phyloP scores from a whole-genome alignment of 768 basidiomycete species.

The Sarcodon sp. region DNA sequence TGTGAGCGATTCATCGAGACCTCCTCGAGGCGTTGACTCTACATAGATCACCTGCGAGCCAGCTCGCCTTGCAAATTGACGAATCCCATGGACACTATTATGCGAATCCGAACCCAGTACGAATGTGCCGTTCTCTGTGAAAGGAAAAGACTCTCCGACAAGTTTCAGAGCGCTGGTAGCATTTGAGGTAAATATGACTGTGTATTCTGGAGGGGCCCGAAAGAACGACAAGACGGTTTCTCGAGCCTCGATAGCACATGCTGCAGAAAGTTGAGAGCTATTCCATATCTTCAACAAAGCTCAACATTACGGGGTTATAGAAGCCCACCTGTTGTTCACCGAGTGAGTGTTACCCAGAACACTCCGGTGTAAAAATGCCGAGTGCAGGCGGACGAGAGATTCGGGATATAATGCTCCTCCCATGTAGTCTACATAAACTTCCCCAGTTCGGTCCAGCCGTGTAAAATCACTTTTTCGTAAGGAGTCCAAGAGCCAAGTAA shows the following conservation, averaged over 20 bases:
- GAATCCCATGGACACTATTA: conserved; percentile 75
- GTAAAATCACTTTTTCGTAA: conserved; percentile 20
- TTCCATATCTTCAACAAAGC: conserved; percentile 1
- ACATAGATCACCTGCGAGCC: conserved; percentile 55
- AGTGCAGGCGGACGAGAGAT: conserved; percentile 58
- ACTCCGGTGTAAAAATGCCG: conserved; percentile 49
- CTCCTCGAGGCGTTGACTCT: conserved; percentile 47
- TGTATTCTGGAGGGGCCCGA: conserved; percentile 60
- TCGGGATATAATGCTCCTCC: conserved; percentile 74
- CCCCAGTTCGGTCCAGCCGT: conserved; percentile 31
- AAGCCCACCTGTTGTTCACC: conserved; percentile 57
- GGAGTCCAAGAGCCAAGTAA: conserved; percentile 20
- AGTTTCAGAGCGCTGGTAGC: conserved; percentile 72
- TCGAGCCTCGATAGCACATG: conserved; percentile 57
- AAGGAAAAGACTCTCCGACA: conserved; percentile 73
- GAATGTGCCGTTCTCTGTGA: conserved; percentile 39
- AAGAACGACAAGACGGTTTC: conserved; percentile 67
- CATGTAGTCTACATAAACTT: conserved; percentile 83
- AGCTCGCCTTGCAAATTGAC: conserved; percentile 48
- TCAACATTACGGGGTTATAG: background rate
- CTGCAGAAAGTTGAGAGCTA: conserved; percentile 62
- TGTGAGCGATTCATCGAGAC: conserved; percentile 42
- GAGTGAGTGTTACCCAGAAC: conserved; percentile 82
- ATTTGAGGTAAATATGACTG: conserved; percentile 74
- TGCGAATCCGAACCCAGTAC: conserved; percentile 72